Base-by-base conservation (phyloP, 345 rosid species). In the Rubroshorea leprosula region DNA sequence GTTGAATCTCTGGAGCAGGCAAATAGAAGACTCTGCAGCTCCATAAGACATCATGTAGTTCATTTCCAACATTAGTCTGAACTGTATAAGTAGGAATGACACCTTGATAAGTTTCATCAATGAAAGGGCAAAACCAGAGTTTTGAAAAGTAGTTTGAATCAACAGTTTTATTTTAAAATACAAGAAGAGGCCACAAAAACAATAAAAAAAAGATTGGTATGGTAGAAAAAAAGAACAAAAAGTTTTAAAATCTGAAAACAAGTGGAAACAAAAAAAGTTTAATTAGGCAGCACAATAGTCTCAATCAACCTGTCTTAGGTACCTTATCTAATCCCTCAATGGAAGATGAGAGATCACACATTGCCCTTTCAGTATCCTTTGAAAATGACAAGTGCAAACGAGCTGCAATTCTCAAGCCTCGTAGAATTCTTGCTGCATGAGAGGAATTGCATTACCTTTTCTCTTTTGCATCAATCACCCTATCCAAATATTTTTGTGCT, bases 21-120 rank as follows among this genome's bases (percentile, higher is more conserved):
- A 61, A 59, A 93, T 73, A 57, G 99, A 84, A 45, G 84, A 74
- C 60, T 66, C 77, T 50, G 97, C 91, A 72, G 97, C 94, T 75
- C 99, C 97, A 74, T 89, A 93, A 2, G 88, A 82, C 57, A 89
- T 73, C 97, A 93, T 85, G 79, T 87, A 85, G 76, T 93, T 83
- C 54, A 89, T 17, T 62, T 93, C 99, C 99, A 93, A 35, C 83
- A 85, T 72, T 74, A 89, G 27, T 70, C 97, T 83, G 72, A 53
- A 47, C 99, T 93, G 86, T 70, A 70, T 56, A 63, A 65, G 68
- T 46, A 62, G 73, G 55, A 71, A 49, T 44, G 45, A 58, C 25
- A 67, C 19, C 8, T 63, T 51, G 44, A 10, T 54, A 54, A 73
- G 54, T 67, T 54, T 65, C 49, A 45, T 35, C 47, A n/a, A 44